Evolutionary conservation across 805 yeast genomes (phyloP).

Genomic region (Saccharomycopsis schoenii): DNA sequence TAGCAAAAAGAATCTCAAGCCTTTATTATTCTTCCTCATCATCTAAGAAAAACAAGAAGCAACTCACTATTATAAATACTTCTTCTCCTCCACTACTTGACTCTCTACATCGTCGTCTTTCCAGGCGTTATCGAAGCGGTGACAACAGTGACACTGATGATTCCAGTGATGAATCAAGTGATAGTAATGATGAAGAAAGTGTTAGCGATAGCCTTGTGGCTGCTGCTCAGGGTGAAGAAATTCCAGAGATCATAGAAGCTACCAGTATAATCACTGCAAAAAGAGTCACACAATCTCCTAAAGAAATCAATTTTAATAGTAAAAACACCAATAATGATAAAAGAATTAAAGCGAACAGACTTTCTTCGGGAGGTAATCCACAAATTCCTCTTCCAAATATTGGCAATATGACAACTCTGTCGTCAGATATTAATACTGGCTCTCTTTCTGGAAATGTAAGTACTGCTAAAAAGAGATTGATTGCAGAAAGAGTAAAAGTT

Average conservation of each 20-base stretch:
- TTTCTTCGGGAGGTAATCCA: not conserved
- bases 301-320: not conserved
- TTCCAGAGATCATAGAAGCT: not conserved
- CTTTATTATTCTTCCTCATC: not conserved
- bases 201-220: not conserved
- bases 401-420: not conserved
- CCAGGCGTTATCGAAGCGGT: not conserved
- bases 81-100: not conserved
- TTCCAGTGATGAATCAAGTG: not conserved
- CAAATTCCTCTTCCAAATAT: not conserved
- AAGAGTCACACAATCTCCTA: conserved; percentile 1
- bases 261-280: conserved; percentile 1
- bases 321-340: not conserved
- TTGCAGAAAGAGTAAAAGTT: not conserved
- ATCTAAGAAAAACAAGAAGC: not conserved
- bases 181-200: not conserved
- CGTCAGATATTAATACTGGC: not conserved
- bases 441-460: not conserved
- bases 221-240: not conserved
- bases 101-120: not conserved
- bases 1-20: not conserved
- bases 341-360: too few relatives aligned
- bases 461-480: not conserved
- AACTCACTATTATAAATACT: not conserved
- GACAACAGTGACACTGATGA: not conserved